Evolutionary conservation across 176 grass and related monocot genomes (phyloP).

Genomic region (Elaeis guineensis): DNA sequence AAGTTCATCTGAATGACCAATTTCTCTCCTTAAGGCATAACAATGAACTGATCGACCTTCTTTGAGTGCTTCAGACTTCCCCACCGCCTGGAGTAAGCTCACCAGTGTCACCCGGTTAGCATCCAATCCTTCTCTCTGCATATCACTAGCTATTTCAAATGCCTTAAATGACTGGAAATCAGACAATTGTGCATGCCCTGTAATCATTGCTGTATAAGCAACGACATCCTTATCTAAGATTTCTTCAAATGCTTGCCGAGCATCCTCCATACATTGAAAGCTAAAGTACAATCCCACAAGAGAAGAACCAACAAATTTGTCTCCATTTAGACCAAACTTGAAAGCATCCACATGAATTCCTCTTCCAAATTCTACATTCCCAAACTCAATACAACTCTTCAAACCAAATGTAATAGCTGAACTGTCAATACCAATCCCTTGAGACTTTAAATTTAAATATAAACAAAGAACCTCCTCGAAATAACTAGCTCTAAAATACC

Average conservation of each 20-base stretch:
- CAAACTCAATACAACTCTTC: slow-evolving; percentile 46
- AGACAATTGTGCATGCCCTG: slow-evolving; percentile 34
- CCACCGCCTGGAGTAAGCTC: slow-evolving; percentile 47
- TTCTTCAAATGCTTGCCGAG: slow-evolving; percentile 32
- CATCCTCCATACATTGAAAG: slow-evolving; percentile 26
- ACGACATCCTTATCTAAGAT: slow-evolving; percentile 43
- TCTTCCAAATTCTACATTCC: slow-evolving; percentile 24
- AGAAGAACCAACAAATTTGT: slow-evolving; percentile 57
- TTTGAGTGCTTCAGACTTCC: slow-evolving; percentile 29
- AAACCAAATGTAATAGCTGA: slow-evolving; percentile 47
- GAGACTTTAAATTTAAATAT: slow-evolving; percentile 29
- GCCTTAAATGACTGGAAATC: slow-evolving; percentile 29
- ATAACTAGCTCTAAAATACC: slow-evolving; percentile 40
- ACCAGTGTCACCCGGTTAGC: slow-evolving; percentile 54
- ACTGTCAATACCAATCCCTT: slow-evolving; percentile 20
- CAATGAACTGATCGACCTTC: slow-evolving; percentile 45
- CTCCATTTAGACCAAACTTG: slow-evolving; percentile 34
- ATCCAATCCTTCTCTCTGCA: slow-evolving; percentile 32
- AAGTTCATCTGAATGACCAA: slow-evolving; percentile 41
- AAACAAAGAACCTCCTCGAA: slow-evolving; percentile 37
- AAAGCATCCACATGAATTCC: slow-evolving; percentile 43
- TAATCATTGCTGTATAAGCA: slow-evolving; percentile 47
- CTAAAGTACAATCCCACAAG: slow-evolving; percentile 47
- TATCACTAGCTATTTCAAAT: slow-evolving; percentile 35
- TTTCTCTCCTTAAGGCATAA: slow-evolving; percentile 46